Conservation (phyloP, 2,329 filamentous ascomycete genomes). For the Penicillium polonicum region DNA sequence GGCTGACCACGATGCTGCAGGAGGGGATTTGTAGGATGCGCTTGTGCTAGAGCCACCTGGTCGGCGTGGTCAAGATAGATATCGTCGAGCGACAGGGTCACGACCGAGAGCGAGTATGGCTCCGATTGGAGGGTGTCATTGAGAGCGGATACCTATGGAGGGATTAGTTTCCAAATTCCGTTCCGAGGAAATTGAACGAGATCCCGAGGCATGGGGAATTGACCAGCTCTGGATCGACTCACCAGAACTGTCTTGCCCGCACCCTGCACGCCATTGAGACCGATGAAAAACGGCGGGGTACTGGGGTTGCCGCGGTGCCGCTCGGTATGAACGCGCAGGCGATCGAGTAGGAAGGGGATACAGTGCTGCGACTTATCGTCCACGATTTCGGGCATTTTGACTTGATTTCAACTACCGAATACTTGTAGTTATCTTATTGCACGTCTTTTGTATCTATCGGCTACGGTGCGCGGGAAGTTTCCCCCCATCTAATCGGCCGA, state of each 20-base stretch:
- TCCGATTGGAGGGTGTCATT: conserved; percentile 58
- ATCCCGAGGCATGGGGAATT: conserved; percentile 3
- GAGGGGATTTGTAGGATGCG: conserved; percentile 69
- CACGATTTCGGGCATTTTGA: conserved; percentile 55
- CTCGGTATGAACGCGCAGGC: conserved; percentile 53
- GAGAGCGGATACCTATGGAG: conserved; percentile 58
- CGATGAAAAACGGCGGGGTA: conserved; percentile 72
- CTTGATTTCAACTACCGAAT: neutral
- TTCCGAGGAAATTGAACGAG: conserved; percentile 8
- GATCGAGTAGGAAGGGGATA: conserved; percentile 71
- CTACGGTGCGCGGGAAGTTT: conserved; percentile 14
- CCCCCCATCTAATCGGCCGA: conserved; percentile 16
- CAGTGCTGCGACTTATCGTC: conserved; percentile 79
- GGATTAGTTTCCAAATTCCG: conserved; percentile 1
- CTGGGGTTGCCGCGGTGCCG: conserved; percentile 35
- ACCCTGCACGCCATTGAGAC: conserved; percentile 87
- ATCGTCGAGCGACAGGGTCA: conserved; percentile 83
- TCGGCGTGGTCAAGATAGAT: conserved; percentile 75
- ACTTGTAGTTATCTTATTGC: neutral
- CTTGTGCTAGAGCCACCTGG: conserved; percentile 63
- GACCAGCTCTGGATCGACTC: conserved; percentile 23
- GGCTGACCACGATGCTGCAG: conserved; percentile 82
- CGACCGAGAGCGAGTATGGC: conserved; percentile 60
- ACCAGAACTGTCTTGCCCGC: conserved; percentile 89
- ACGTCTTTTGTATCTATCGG: conserved; percentile 12